Base-by-base conservation (phyloP, 192 early-diverging fungal species). In the Coemansia sp. region DNA sequence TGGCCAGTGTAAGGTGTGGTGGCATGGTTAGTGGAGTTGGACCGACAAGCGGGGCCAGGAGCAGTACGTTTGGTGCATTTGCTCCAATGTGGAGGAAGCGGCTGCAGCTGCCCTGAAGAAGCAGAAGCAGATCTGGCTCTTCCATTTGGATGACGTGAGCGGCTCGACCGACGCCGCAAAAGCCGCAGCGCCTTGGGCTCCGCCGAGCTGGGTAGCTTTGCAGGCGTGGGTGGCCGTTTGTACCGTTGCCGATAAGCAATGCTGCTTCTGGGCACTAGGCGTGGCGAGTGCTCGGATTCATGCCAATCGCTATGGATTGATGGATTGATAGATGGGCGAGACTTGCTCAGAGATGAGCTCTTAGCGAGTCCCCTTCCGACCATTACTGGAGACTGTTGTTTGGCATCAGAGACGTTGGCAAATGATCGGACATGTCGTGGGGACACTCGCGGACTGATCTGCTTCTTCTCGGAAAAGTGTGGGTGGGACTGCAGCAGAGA, bases 21-120 rank as follows among this genome's bases (percentile, higher is more conserved):
- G n/a, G 49, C 69, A 12, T 61, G 58, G 36, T 61, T 61, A 61
- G 34, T 38, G 34, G 58, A 33, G n/a, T 61, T 61, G 58, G 18
- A 18, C 18, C 18, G 58, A 61, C 33, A 41, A 6, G 40, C n/a
- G 29, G 33, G 6, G 44, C 6, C 18, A 31, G 33, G 61, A 31
- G 53, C 53, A 55, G 60, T 8, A 2, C 24, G 13, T 20, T 61
- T 33, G 24, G 62, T 36, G 66, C 65, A 72, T 34, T 65, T 68
- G 43, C 62, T 66, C 75, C 75, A 77, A 66, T 68, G 70, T 36
- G 75, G 75, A 20, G 49, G 65, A 11, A 66, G 50, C 16, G 74
- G 64, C 27, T 66, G 69, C 15, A 70, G 34, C 24, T 31, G 53
- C 24, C 49, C 60, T 22, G 49, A n/a, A 24, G 57, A 13, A 33